These are phyloP conservation scores for Didymosphaeria variabile DNA, from an alignment of 2,329 filamentous ascomycete species.

Conservation along the genomic window DNA sequence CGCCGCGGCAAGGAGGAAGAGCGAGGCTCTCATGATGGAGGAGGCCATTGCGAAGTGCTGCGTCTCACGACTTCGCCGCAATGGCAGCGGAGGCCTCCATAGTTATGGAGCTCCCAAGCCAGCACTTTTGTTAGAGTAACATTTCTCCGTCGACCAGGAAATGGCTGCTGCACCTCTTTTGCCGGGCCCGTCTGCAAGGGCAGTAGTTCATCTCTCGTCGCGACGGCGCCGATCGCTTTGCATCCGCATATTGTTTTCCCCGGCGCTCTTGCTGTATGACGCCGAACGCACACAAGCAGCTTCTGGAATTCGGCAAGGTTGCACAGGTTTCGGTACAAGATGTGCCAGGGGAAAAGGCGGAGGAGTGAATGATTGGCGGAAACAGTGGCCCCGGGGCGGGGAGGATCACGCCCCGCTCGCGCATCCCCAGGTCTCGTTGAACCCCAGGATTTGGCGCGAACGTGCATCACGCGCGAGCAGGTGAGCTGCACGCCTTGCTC, in stretches of 20 bases:
- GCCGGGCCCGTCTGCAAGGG: conserved; percentile 12
- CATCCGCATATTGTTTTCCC: conserved; percentile 2
- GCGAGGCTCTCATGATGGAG: conserved; percentile 8
- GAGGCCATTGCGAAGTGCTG: conserved; percentile 14
- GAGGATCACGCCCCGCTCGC: conserved; percentile 10
- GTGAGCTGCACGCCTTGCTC: conserved; percentile 3
- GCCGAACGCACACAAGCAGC: not conserved
- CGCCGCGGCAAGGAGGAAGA: conserved; percentile 10
- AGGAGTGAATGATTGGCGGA: conserved; percentile 17
- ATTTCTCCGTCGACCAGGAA: conserved; percentile 11
- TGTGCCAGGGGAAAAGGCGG: not conserved
- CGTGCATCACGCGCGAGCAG: conserved; percentile 4
- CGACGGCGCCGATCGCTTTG: conserved; percentile 1
- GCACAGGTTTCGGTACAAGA: conserved; percentile 2
- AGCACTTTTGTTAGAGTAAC: not conserved
- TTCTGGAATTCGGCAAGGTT: not conserved
- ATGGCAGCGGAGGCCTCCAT: not conserved
- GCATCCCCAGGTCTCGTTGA: conserved; percentile 5
- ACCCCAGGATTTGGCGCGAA: conserved; percentile 17
- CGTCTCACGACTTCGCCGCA: not conserved
- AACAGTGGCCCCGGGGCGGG: conserved; percentile 1
- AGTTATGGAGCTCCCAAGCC: not conserved
- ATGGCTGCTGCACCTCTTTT: conserved; percentile 7
- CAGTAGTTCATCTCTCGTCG: not conserved
- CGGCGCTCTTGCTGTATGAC: not conserved